These are phyloP conservation scores for Pterocarpus santalinus DNA, from an alignment of 306 rosid genomes.

Conservation along the genomic window DNA sequence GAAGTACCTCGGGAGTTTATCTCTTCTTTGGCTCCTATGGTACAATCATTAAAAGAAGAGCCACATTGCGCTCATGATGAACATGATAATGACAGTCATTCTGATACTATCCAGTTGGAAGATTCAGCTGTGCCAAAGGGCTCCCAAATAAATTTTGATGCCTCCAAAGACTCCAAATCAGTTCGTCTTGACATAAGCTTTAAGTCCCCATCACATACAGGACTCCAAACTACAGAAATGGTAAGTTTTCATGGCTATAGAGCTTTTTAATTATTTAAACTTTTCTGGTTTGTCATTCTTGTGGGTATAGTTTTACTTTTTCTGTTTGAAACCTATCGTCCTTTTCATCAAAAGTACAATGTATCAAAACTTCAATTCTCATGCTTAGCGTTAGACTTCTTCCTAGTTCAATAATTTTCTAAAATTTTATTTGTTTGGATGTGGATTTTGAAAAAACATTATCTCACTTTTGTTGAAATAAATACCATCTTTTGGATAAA, in stretches of 20 bases:
- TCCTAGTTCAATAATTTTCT: not conserved
- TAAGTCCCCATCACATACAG: conserved; percentile 90
- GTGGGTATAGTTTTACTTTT: not conserved
- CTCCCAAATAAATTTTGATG: conserved; percentile 59
- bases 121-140: conserved; percentile 63
- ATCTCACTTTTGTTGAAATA: too few species aligned
- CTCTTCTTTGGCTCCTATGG: conserved; percentile 62
- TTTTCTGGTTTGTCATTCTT: not conserved
- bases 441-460: not conserved
- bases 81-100: conserved; percentile 56
- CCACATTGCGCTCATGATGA: conserved; percentile 54
- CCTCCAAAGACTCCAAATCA: conserved; percentile 67
- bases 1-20: conserved; percentile 88
- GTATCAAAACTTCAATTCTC: not conserved
- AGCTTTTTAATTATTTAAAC: conserved; percentile 9
- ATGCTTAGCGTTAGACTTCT: conserved; percentile 32
- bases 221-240: conserved; percentile 94
- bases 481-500: too few species aligned
- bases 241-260: conserved; percentile 53
- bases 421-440: conserved; percentile 19
- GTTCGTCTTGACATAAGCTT: conserved; percentile 95
- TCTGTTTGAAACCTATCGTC: conserved; percentile 26
- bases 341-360: conserved; percentile 7
- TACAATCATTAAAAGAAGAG: conserved; percentile 86
- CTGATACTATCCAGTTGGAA: conserved; percentile 64